Evolutionary conservation across 768 basidiomycete genomes (phyloP).

Genomic region (Gloeopeniophorella convolvens): DNA sequence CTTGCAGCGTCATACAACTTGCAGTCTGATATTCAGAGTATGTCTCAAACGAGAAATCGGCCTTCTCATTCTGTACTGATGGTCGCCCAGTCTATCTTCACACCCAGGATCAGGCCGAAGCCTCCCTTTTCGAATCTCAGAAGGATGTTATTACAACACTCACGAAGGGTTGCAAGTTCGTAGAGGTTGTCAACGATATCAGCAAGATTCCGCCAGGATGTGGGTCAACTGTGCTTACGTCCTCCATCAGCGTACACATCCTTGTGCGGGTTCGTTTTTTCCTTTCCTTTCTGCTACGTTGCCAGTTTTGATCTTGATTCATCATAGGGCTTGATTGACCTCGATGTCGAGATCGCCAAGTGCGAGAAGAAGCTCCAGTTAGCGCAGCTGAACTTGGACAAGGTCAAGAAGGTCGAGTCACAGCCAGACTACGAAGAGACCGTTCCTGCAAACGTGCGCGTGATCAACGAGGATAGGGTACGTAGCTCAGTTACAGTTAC

Average conservation of each 20-base stretch:
- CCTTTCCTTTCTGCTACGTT: not conserved
- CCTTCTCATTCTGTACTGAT: conserved; percentile 5
- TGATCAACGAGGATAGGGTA: conserved; percentile 79
- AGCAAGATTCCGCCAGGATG: conserved; percentile 82
- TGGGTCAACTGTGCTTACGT: conserved; percentile 73
- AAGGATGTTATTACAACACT: conserved; percentile 68
- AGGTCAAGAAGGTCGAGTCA: conserved; percentile 64
- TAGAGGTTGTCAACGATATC: conserved; percentile 55
- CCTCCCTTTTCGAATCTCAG: conserved; percentile 64
- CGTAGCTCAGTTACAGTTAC: conserved; percentile 21
- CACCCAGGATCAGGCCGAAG: conserved; percentile 55
- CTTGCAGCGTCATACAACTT: conserved; percentile 87
- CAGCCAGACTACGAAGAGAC: conserved; percentile 74
- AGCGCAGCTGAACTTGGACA: conserved; percentile 61
- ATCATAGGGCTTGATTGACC: conserved; percentile 78
- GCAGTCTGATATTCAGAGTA: conserved; percentile 78
- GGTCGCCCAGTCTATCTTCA: conserved; percentile 64
- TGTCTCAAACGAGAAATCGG: conserved; percentile 21
- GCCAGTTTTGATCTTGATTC: not conserved
- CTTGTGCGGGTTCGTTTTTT: conserved; percentile 66
- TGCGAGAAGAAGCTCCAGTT: conserved; percentile 85
- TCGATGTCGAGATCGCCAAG: conserved; percentile 83
- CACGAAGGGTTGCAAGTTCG: conserved; percentile 82
- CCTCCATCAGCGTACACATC: conserved; percentile 70
- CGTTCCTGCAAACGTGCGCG: conserved; percentile 71